Percentiles rank a stretch among this genome's conserved stretches.
Conservation (phyloP, 192 early-diverging fungal species). For the Podila clonocystis region DNA sequence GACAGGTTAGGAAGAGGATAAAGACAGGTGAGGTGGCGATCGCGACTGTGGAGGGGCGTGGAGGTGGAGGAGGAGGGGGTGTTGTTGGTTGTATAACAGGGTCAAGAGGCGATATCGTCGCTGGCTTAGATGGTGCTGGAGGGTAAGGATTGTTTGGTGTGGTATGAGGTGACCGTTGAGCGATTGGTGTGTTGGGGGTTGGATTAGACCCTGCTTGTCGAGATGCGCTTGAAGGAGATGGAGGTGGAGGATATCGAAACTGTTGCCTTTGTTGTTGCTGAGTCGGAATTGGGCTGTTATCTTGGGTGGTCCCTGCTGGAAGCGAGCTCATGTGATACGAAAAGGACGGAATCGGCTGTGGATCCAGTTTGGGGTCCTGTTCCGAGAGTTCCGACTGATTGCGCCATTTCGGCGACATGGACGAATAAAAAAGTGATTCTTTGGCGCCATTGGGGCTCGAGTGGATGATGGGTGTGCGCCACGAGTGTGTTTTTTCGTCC, state of each 20-base stretch:
- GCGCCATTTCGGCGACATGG: background rate
- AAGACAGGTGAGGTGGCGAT: constrained; percentile 50
- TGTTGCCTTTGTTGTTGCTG: background rate
- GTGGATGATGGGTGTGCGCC: constrained; percentile 9
- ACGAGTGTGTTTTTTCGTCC: background rate
- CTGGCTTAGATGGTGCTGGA: background rate
- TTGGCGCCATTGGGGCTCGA: constrained; percentile 44
- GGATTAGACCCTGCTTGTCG: background rate
- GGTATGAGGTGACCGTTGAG: background rate
- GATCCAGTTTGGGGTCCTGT: background rate
- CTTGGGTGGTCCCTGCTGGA: background rate
- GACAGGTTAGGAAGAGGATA: constrained; percentile 53
- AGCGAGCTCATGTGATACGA: constrained; percentile 6
- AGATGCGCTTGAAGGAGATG: background rate
- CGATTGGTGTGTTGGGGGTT: background rate
- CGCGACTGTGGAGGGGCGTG: constrained; percentile 4
- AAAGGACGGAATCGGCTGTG: constrained; percentile 9
- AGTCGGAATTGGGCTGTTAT: background rate
- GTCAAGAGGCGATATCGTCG: background rate
- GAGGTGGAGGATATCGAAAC: background rate
- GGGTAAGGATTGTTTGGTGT: background rate
- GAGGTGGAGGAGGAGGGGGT: background rate
- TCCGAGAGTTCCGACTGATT: background rate
- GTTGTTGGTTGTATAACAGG: background rate
- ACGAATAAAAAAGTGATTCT: constrained; percentile 13